phyloP scores from a whole-genome alignment of 768 basidiomycete genomes.

The Amanita fuliginea region DNA sequence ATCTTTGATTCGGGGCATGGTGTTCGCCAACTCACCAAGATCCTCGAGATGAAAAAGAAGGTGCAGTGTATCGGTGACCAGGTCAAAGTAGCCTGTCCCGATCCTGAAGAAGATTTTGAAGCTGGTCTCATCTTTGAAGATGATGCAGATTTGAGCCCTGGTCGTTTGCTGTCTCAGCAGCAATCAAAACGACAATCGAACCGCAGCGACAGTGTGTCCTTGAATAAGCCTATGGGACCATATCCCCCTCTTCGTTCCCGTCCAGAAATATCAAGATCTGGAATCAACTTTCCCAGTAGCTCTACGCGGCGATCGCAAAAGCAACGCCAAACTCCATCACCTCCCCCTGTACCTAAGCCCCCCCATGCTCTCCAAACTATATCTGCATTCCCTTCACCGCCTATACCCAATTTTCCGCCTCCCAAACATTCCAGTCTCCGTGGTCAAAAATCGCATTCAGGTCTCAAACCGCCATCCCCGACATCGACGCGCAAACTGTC shows the following conservation, averaged over 20 bases:
- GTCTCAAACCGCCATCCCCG: constrained; percentile 66
- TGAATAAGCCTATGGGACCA: constrained; percentile 34
- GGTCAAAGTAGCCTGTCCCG: constrained; percentile 42
- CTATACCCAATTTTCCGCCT: constrained; percentile 42
- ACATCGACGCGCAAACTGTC: constrained; percentile 54
- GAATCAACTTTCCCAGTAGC: constrained; percentile 56
- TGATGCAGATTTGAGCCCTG: constrained; percentile 74
- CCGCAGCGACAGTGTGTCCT: constrained; percentile 53
- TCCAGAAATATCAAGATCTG: constrained; percentile 62
- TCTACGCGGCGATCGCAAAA: constrained; percentile 60
- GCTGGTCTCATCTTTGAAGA: constrained; percentile 76
- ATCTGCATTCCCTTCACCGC: constrained; percentile 33
- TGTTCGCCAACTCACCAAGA: constrained; percentile 35
- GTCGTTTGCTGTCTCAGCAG: constrained; percentile 45
- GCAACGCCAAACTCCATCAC: constrained; percentile 58
- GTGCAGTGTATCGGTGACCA: constrained; percentile 28
- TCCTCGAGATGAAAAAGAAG: constrained; percentile 45
- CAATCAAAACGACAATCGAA: constrained; percentile 31
- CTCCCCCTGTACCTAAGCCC: constrained; percentile 48
- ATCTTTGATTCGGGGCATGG: constrained; percentile 67
- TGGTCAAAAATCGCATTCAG: constrained; percentile 77
- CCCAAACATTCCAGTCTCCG: constrained; percentile 68
- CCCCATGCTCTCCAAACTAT: constrained; percentile 53
- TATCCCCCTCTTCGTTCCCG: constrained; percentile 58
- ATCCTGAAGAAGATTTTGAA: constrained; percentile 81